Conservation (phyloP, 805 yeast genomes). For the Komagataella mondaviorum region DNA sequence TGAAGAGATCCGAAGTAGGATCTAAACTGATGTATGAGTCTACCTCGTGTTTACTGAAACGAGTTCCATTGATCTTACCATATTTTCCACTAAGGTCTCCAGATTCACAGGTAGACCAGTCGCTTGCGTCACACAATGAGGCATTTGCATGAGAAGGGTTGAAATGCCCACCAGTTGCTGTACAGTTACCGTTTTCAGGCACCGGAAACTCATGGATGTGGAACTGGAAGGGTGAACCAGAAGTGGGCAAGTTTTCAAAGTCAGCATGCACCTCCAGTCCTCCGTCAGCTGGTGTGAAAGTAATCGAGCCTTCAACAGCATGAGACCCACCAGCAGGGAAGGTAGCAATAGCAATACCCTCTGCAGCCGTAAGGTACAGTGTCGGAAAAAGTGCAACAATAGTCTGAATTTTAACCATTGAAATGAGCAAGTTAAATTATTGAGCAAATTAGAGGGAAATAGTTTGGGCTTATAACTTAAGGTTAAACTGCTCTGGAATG, state of each 20-base stretch:
- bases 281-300: conserved; percentile 9
- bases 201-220: conserved; percentile 28
- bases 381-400: background rate
- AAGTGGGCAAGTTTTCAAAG: conserved; percentile 25
- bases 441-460: background rate
- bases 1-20: conserved; percentile 20
- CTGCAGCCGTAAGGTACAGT: conserved; percentile 5
- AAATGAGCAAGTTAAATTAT: background rate
- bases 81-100: conserved; percentile 37
- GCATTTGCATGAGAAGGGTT: conserved; percentile 26
- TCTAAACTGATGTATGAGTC: conserved; percentile 29
- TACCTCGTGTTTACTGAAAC: conserved; percentile 22
- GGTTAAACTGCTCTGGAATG: background rate
- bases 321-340: conserved; percentile 25
- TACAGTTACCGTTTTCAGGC: conserved; percentile 22
- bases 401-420: background rate
- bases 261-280: conserved; percentile 24
- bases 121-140: conserved; percentile 20
- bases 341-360: conserved; percentile 33
- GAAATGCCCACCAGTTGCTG: conserved; percentile 26
- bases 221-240: conserved; percentile 30
- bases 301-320: conserved; percentile 3
- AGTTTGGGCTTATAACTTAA: background rate
- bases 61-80: conserved; percentile 29
- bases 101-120: conserved; percentile 27